phyloP scores from a whole-genome alignment of 78 protist species.

The Planoprotostelium fungivorum region DNA sequence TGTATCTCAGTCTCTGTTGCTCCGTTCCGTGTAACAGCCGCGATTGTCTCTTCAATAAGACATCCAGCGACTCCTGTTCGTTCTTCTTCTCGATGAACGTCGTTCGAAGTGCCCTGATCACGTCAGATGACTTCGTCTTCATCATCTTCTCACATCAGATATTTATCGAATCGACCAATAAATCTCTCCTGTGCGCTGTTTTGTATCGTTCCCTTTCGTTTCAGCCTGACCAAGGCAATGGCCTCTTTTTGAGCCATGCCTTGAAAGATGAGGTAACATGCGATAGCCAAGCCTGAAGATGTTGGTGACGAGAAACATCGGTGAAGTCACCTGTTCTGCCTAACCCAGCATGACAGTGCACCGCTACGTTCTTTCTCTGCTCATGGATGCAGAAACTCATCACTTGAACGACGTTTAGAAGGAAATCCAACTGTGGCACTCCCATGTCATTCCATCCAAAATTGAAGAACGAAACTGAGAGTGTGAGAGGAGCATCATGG shows the following conservation, averaged over 20 bases:
- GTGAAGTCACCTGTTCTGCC: not conserved
- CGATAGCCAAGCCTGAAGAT: not conserved
- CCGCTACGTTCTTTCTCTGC: slow-evolving; percentile 8
- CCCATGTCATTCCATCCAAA: slow-evolving; percentile 22
- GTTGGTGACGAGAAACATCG: not conserved
- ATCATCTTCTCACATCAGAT: not conserved
- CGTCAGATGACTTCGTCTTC: not conserved
- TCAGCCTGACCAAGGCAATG: not conserved
- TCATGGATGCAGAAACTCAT: not conserved
- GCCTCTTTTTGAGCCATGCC: not conserved
- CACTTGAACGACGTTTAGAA: slow-evolving; percentile 9
- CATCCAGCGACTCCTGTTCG: not conserved
- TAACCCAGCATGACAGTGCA: slow-evolving; percentile 20
- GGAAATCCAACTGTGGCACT: not conserved
- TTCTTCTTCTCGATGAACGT: not conserved
- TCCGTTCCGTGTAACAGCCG: not conserved
- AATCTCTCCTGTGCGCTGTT: not conserved
- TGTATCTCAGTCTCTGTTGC: not conserved
- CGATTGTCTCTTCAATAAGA: not conserved
- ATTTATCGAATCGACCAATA: not conserved
- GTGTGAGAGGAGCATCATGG: not conserved
- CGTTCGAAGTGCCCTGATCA: not conserved
- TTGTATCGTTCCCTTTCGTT: not conserved
- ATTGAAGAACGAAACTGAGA: not conserved
- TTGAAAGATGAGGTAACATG: not conserved